Percentiles rank a stretch among this genome's conserved stretches.
phyloP scores from a whole-genome alignment of 352 stramenopile genomes.

The Pythium aristosporum region DNA sequence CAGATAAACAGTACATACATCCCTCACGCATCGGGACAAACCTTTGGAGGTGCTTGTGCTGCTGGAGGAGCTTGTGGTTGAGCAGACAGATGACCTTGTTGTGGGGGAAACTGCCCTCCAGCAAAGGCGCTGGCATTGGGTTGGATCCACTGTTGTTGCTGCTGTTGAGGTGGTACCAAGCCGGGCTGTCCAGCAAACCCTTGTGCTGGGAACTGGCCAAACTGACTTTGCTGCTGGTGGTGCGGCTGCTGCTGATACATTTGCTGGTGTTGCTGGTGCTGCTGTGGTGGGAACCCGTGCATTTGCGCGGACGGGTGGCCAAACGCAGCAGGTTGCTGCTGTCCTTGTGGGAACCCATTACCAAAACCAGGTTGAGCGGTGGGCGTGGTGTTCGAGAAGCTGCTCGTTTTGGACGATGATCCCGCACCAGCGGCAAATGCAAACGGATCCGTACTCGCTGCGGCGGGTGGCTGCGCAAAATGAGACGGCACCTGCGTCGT shows the following conservation, averaged over 20 bases:
- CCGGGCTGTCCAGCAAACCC: constrained; percentile 24
- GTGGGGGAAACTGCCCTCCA: constrained; percentile 30
- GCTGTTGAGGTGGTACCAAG: constrained; percentile 22
- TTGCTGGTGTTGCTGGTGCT: constrained; percentile 36
- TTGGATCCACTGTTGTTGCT: constrained; percentile 38
- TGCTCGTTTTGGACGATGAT: constrained; percentile 26
- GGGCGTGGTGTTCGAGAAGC: constrained; percentile 19
- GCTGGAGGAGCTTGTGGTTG: constrained; percentile 21
- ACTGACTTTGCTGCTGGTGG: constrained; percentile 22
- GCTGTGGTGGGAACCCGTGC: constrained; percentile 21
- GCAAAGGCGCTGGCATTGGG: background rate
- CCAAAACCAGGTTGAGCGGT: constrained; percentile 26
- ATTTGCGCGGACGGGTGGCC: constrained; percentile 5
- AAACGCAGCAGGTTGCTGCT: constrained; percentile 13
- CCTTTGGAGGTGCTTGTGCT: constrained; percentile 39
- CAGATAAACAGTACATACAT: background rate
- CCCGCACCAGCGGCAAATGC: constrained; percentile 32
- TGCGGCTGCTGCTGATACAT: constrained; percentile 32
- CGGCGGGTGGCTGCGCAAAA: constrained; percentile 6
- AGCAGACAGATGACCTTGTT: constrained; percentile 7
- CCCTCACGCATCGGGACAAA: constrained; percentile 6
- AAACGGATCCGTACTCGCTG: constrained; percentile 44
- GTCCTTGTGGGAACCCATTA: constrained; percentile 14
- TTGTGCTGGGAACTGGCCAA: constrained; percentile 25
- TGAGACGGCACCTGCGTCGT: background rate